Base-by-base conservation (phyloP, 2,329 filamentous ascomycete species). In the Acephala macrosclerotiorum region DNA sequence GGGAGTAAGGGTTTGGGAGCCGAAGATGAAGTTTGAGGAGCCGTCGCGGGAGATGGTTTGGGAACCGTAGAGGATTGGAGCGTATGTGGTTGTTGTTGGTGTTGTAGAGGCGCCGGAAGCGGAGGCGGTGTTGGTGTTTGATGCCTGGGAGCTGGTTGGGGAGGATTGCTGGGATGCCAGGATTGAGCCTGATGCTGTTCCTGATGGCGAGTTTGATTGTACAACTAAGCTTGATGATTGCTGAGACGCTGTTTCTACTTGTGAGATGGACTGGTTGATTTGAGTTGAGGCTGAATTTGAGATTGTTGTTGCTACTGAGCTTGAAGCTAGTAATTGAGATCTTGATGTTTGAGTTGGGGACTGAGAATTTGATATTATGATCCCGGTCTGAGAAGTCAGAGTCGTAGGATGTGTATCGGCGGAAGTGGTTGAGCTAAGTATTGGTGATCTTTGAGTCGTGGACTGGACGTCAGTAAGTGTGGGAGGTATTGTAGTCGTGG, bases 1-100 rank as follows among this genome's bases (percentile, higher is more conserved):
- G 5, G 70, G 72, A 2, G 51, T 42, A 8, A 74, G 65, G 4
- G 72, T 74, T 60, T 71, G 71, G 9, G 70, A 65, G 6, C 72
- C 73, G 47, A 74, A 56, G 1, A 73, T n/a, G 26, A 72, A 47
- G 38, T 64, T 64, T 1, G 70, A 72, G 3, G 62, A 65, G 11
- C 66, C 45, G 12, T 68, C 66, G 49, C 66, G 63, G 20, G 67
- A 68, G 40, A 73, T 42, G 2, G 69, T 70, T 60, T 68, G 58
- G 18, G 68, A 68, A 22, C 70, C 70, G 5, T 74, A 63, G 22
- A 72, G 47, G 20, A 73, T 62, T 5, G 71, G 49, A 16, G 59
- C 47, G 25, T 57, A 69, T 2, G 63, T 63, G 33, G 47, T 61
- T 22, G 68, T 60, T 33, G 64, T 60, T 1, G 53, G n/a, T 35